Base-by-base conservation (phyloP, 73 alveolate species). In the Durusdinium trenchii region DNA sequence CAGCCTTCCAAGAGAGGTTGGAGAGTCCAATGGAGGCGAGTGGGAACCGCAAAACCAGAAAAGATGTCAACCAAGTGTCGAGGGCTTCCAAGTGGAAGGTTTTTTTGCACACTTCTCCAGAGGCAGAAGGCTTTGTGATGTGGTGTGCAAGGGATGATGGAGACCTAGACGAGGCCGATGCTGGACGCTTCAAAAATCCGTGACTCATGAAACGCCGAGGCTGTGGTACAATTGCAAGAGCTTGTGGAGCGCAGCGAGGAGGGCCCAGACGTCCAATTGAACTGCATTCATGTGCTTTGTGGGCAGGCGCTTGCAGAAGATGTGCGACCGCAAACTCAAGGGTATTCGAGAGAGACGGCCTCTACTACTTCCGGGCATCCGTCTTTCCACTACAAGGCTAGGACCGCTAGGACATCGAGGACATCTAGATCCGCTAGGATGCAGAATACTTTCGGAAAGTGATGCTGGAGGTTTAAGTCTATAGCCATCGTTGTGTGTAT, bases 71-170 rank as follows among this genome's bases (percentile, higher is more conserved):
- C 87, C 20, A 23, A 32, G 85, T 40, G 84, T 30, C 43, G 16
- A 30, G 32, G 36, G 26, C 52, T 78, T 78, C 42, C 67, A 7
- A 45, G 30, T 20, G 40, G 61, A 12, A 36, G 47, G 18, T 20
- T 20, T 20, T 35, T 81, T 45, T 35, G 0, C 7, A 6, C 36
- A 9, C 81, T 30, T n/a, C 87, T 38, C 35, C 51, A 6, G 46
- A 89, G 96, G 98, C 98, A 6, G 98, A 93, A 73, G 98, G 98
- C 52, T 93, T 93, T 62, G 60, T 93, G 38, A 42, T 93, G 78
- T 93, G 98, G 98, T 45, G 10, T 23, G 98, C 51, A 32, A 36
- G 98, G 18, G 91, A 93, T n/a, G 98, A 93, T 73, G 98, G 81
- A 14, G 98, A 93, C 36, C 82, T 93, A 43, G 96, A 90, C 46